Evolutionary conservation across 305 asterid genomes (phyloP), one percentile per base, ranked within the genome.

Genomic region (Rubia tinctorum): DNA sequence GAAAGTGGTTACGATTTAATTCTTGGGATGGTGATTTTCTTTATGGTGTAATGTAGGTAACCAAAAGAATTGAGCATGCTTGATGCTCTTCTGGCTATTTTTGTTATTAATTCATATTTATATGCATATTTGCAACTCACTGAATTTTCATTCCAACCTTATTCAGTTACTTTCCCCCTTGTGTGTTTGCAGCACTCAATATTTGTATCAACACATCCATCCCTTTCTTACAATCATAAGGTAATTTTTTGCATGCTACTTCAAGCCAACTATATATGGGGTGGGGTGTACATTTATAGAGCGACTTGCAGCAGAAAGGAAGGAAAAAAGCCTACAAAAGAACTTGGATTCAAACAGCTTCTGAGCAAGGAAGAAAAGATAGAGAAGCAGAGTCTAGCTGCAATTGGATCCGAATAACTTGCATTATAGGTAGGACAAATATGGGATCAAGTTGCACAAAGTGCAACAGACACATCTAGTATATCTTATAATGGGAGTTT

Each of bases 231-330:
- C 6, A 14, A 27, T 69, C 64, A 51, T 49, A 51, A 49, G 34
- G 45, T 51, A 11, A 17, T 14, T 20, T 69, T 49, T 27, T 27
- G 30, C 68, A 59, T 20, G 70, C 51, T 65, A 14, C 42, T 47
- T 14, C 42, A 49, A 17, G 56, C 51, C 8, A 65, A 77, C 69
- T 78, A 85, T 89, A 74, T 82, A 89, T 87, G 91, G 95, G 87
- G 86, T 90, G 92, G 86, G 84, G 81, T 77, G 82, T 76, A 76
- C 84, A 83, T 89, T 87, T 86, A 89, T 86, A 89, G 97, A 93
- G 95, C 84, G 90, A 87, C 5, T 34, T 3, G 39, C 39, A 34
- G 39, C 39, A 34, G 39, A 34, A 34, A 34, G 39, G 2, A 34
- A 34, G 39, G 39, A 34, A 34, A 34, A 34, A 34, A 3, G 39